Base-by-base conservation (phyloP, 176 grass and related monocot species). In the Phoenix dactylifera region DNA sequence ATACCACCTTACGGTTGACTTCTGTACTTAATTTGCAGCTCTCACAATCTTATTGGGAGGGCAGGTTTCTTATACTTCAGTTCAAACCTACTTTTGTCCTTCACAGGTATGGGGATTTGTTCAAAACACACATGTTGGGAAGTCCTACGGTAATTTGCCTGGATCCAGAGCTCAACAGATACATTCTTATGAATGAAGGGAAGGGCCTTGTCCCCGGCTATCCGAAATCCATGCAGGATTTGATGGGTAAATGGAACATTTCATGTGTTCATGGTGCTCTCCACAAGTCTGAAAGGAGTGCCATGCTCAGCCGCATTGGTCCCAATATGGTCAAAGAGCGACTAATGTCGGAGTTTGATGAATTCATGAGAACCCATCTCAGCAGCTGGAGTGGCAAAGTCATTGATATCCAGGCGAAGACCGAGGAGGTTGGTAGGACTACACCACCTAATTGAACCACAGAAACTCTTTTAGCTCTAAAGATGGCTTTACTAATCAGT, bases 81-180 rank as follows among this genome's bases (percentile, higher is more conserved):
- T 35, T 7, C 9, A 7, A 35, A 9, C 54, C 53, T 18, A 12
- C 39, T 50, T 67, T 67, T 53, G 22, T 3, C 22, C 16, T 15
- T 15, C 1, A 24, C 28, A 77, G 74, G 58, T 70, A 77, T 15
- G 74, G 74, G 4, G 39, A 60, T 22, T 24, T 77, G 65, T 77
- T 77, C 74, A 77, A 63, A 51, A 70, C 74, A 61, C 63, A 70
- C 57, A 39, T 77, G 25, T 66, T 77, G 26, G 74, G 74, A 63
- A 22, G 65, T 16, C 66, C 66, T 44, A 77, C 66, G 1, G 65
- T 77, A n/a, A 56, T 77, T 4, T 70, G 65, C 66, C 69, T 70
- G 74, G 74, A 77, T 56, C 74, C 74, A 50, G 74, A 70, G 52
- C 17, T 77, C 52, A 77, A 64, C 57, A 70, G 54, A 26, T 59